These are phyloP conservation scores for Fusarium oligoseptatum DNA, from an alignment of 2,329 filamentous ascomycete species.

Conservation along the genomic window DNA sequence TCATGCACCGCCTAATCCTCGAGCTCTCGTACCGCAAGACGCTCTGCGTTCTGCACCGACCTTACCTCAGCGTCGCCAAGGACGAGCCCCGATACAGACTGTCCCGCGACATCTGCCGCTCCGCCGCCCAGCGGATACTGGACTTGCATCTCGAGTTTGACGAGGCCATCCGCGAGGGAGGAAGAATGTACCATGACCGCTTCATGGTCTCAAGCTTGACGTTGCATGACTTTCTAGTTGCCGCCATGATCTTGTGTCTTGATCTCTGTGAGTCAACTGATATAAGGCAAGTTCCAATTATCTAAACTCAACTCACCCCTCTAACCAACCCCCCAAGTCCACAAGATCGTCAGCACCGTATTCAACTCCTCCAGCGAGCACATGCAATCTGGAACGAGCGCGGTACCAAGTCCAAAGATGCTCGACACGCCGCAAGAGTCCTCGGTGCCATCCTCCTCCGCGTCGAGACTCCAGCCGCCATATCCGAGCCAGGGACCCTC, in stretches of 20 bases:
- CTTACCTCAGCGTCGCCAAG: constrained; percentile 58
- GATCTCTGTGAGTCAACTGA: constrained; percentile 58
- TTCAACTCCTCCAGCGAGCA: constrained; percentile 55
- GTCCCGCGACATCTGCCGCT: constrained; percentile 58
- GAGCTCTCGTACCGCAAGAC: constrained; percentile 63
- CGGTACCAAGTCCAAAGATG: constrained; percentile 55
- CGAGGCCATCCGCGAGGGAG: constrained; percentile 60
- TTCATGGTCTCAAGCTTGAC: constrained; percentile 67
- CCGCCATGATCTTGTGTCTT: constrained; percentile 71
- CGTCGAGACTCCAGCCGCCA: constrained; percentile 43
- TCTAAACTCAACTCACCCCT: neutral
- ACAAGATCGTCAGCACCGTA: constrained; percentile 52
- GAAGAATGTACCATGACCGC: constrained; percentile 64
- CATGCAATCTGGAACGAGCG: constrained; percentile 59
- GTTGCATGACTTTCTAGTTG: constrained; percentile 69
- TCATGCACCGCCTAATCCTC: constrained; percentile 63
- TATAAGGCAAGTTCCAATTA: constrained; percentile 48
- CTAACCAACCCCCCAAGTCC: constrained; percentile 18
- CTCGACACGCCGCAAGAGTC: constrained; percentile 58
- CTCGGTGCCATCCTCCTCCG: constrained; percentile 58
- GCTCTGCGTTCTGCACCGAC: constrained; percentile 64
- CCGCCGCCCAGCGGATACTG: constrained; percentile 59
- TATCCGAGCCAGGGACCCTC: constrained; percentile 15
- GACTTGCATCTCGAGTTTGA: constrained; percentile 63
- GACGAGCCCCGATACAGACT: constrained; percentile 53